A percentile compares a stretch with the other conserved stretches of the same genome.
These are phyloP conservation scores for Microbotryum silenes-acaulis DNA, from an alignment of 1,284 basidiomycete species.

Conservation along the genomic window DNA sequence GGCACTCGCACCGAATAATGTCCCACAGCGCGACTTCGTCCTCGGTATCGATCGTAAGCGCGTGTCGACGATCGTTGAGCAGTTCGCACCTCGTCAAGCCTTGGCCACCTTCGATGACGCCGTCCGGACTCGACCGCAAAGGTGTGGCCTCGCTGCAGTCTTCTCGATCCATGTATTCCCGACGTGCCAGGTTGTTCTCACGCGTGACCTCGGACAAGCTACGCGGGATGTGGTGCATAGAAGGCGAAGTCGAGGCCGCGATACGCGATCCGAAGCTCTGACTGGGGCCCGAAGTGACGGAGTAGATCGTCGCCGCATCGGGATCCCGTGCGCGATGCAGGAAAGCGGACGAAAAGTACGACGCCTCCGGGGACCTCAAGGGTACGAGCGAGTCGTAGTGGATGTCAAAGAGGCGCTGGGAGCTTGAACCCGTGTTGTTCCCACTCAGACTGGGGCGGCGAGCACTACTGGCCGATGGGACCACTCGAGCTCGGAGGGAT, in stretches of 20 bases:
- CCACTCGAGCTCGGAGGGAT: conserved; percentile 19
- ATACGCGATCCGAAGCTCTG: background rate
- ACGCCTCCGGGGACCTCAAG: conserved; percentile 65
- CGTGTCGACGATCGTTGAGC: conserved; percentile 86
- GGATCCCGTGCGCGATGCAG: conserved; percentile 50
- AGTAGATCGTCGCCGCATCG: conserved; percentile 74
- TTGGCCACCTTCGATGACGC: conserved; percentile 64
- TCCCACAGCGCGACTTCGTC: conserved; percentile 88
- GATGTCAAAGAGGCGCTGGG: conserved; percentile 56
- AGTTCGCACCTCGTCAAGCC: conserved; percentile 68
- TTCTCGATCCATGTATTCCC: conserved; percentile 68
- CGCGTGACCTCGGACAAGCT: background rate
- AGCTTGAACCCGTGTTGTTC: conserved; percentile 19
- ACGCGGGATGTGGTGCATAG: background rate
- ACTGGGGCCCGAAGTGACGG: conserved; percentile 52
- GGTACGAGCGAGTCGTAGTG: conserved; percentile 71
- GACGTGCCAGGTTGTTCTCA: conserved; percentile 41
- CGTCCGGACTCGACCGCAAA: conserved; percentile 54
- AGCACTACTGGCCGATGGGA: background rate
- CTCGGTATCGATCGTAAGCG: conserved; percentile 77
- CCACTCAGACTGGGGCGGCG: conserved; percentile 1
- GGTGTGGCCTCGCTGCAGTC: conserved; percentile 71
- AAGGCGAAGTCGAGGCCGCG: background rate
- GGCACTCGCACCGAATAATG: conserved; percentile 67
- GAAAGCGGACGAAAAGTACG: conserved; percentile 47